These are phyloP conservation scores for Botrytis cinerea DNA, from an alignment of 2,329 filamentous ascomycete species.

Conservation along the genomic window DNA sequence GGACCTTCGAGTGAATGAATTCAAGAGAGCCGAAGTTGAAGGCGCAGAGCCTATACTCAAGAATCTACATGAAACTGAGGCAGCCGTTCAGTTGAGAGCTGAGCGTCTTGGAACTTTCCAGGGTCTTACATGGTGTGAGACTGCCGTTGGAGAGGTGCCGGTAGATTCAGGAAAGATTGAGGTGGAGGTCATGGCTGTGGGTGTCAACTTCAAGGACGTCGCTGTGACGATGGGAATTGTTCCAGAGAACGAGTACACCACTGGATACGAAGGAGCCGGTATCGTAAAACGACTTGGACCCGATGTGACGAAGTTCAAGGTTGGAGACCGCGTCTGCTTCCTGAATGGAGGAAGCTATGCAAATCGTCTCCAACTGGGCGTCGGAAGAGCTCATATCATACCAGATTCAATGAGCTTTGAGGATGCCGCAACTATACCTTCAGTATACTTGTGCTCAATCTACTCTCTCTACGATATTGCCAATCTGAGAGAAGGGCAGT, in stretches of 20 bases:
- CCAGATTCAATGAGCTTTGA: slow-evolving; percentile 45
- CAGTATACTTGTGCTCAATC: slow-evolving; percentile 36
- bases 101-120: slow-evolving; percentile 27
- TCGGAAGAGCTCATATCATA: slow-evolving; percentile 38
- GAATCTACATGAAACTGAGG: slow-evolving; percentile 18
- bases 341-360: slow-evolving; percentile 24
- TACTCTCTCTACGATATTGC: slow-evolving; percentile 27
- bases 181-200: slow-evolving; percentile 34
- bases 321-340: slow-evolving; percentile 35
- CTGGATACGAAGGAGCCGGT: slow-evolving; percentile 38
- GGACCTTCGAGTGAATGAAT: slow-evolving; percentile 29
- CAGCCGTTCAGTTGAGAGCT: slow-evolving; percentile 14
- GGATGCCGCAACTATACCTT: slow-evolving; percentile 45
- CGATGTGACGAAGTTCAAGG: slow-evolving; percentile 28
- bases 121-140: slow-evolving; percentile 24
- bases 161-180: slow-evolving; percentile 25
- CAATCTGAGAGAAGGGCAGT: slow-evolving; percentile 33
- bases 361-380: slow-evolving; percentile 24
- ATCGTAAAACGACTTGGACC: slow-evolving; percentile 36
- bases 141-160: background rate
- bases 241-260: slow-evolving; percentile 25
- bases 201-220: slow-evolving; percentile 31
- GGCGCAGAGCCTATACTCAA: background rate
- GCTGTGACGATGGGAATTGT: slow-evolving; percentile 34
- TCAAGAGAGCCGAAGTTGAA: slow-evolving; percentile 5